Evolutionary conservation across 305 asterid genomes (phyloP), one percentile per base, ranked within the genome.

Genomic region (Rubia tinctorum): DNA sequence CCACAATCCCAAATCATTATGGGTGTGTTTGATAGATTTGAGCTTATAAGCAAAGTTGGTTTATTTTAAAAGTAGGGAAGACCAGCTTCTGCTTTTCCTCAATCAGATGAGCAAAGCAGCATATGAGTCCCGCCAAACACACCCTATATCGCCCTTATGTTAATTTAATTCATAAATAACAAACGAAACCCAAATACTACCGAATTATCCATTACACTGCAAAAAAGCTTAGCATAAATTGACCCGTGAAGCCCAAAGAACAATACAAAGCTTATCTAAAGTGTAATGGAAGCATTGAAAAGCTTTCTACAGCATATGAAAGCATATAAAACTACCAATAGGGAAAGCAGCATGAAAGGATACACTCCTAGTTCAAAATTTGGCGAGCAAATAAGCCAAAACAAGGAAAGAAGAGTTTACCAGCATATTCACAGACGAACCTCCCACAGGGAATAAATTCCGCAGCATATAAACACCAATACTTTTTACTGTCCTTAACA

Each of bases 371-470:
- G n/a, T n/a, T n/a, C n/a, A n/a, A n/a, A n/a, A n/a, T n/a, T n/a
- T n/a, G n/a, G n/a, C n/a, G n/a, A n/a, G n/a, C 15, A 15, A 18
- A 39, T 14, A 64, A 64, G 17, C 43, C 5, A 39, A 14, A 75
- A 14, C 11, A 49, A 58, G 15, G 60, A 49, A 22, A 47, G 39
- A 20, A 66, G 7, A 76, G 22, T 0, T 78, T 79, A 90, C 96
- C 97, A 59, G 97, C 88, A 79, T 91, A 94, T 71, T 94, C 97
- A 71, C 98, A 94, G 63, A 91, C 84, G 66, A 91, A 94, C 23
- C 72, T 78, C 8, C 96, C 96, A 65, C 69, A 42, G 1, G 84
- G 88, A 75, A 91, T 90, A 64, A 78, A 61, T 77, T 89, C 82
- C 55, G 82, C 89, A 40, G 97, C 97, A 72, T 66, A 74, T 84